phyloP scores from a whole-genome alignment of 140 eudicot genomes.

The Ambrosia hybrid region DNA sequence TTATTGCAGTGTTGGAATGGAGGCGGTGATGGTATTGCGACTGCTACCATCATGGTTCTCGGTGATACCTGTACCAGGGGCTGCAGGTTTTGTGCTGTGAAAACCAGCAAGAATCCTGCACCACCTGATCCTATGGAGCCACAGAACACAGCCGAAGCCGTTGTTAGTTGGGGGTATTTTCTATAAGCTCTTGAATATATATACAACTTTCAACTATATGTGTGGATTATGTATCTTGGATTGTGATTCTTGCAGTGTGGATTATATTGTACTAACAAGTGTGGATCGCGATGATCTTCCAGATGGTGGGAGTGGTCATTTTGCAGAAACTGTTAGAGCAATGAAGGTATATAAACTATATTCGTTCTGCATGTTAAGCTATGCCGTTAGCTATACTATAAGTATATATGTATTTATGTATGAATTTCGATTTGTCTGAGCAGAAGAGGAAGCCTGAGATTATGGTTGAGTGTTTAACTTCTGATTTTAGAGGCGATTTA shows the following conservation, averaged over 20 bases:
- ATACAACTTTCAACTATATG: no score
- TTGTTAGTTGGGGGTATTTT: constrained; percentile 4
- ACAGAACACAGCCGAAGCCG: constrained; percentile 1
- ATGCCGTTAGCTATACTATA: not conserved
- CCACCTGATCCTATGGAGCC: not conserved
- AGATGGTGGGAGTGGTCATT: constrained; percentile 96
- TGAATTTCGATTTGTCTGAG: not conserved
- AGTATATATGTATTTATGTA: no score
- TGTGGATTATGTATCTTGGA: not conserved
- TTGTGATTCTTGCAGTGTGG: constrained; percentile 54
- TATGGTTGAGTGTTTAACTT: constrained; percentile 85
- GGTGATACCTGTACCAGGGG: not conserved
- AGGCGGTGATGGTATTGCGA: not conserved
- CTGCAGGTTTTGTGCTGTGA: constrained; percentile 1
- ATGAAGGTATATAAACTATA: constrained; percentile 51
- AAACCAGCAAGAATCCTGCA: constrained; percentile 1
- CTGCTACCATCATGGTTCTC: not conserved
- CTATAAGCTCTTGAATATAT: not conserved
- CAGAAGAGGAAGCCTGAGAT: constrained; percentile 81
- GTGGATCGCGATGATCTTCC: constrained; percentile 95
- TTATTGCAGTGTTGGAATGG: not conserved
- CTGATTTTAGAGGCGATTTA: constrained; percentile 89
- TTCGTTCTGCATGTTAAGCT: not conserved
- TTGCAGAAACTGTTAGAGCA: constrained; percentile 85
- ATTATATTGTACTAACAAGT: constrained; percentile 87